phyloP scores from a whole-genome alignment of 352 stramenopile genomes.

The Phytophthora constricta region DNA sequence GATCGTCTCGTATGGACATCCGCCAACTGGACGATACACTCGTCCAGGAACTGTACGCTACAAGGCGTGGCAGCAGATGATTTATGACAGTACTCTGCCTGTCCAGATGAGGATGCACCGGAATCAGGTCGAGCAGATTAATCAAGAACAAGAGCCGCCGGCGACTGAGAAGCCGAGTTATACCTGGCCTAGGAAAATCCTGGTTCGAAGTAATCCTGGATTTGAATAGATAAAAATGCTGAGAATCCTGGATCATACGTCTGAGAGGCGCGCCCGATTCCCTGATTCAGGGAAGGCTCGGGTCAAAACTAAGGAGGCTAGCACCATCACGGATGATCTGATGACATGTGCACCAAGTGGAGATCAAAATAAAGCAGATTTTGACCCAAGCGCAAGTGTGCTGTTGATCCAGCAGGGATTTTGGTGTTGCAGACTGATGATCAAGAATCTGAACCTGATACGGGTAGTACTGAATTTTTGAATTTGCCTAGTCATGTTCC shows the following conservation, averaged over 20 bases:
- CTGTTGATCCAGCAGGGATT: not conserved
- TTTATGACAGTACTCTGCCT: not conserved
- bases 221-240: not conserved
- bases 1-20: not conserved
- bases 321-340: not conserved
- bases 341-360: not conserved
- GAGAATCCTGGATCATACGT: not conserved
- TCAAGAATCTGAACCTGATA: not conserved
- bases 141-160: not conserved
- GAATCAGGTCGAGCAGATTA: not conserved
- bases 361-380: not conserved
- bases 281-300: not conserved
- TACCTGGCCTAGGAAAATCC: not conserved
- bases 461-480: not conserved
- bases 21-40: not conserved
- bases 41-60: not conserved
- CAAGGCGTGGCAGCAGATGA: not conserved
- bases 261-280: not conserved
- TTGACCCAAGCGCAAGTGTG: not conserved
- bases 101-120: not conserved
- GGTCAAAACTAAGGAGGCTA: not conserved
- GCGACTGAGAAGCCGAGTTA: not conserved
- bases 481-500: no score
- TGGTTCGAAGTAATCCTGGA: not conserved
- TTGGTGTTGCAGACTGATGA: not conserved